Conservation (phyloP, 2,329 filamentous ascomycete species). For the Juglanconis oblonga region DNA sequence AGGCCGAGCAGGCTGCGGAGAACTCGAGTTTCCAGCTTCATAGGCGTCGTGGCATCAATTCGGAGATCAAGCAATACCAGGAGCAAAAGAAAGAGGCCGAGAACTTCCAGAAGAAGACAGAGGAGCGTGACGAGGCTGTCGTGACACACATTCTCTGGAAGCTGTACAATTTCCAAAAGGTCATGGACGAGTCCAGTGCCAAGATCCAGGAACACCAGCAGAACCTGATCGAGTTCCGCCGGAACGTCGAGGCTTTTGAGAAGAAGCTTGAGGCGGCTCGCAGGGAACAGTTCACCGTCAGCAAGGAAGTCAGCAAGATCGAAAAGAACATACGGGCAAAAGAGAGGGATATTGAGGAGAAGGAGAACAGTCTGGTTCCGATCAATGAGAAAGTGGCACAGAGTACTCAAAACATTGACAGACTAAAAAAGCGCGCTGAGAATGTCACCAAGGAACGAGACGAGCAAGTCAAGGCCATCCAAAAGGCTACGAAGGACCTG, state of each 20-base stretch:
- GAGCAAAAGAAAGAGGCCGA: constrained; percentile 96
- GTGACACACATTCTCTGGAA: constrained; percentile 96
- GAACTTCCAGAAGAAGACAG: constrained; percentile 84
- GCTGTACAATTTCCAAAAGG: constrained; percentile 87
- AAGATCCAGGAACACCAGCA: constrained; percentile 93
- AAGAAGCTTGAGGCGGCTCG: constrained; percentile 76
- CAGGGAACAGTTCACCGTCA: constrained; percentile 75
- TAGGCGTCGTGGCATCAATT: constrained; percentile 89
- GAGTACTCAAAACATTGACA: constrained; percentile 67
- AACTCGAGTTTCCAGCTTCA: constrained; percentile 87
- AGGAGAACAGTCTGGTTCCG: constrained; percentile 80
- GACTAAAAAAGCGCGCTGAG: constrained; percentile 64
- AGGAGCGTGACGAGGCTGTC: constrained; percentile 86
- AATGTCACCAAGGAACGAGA: constrained; percentile 75
- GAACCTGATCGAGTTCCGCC: constrained; percentile 87
- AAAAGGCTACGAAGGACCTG: constrained; percentile 77
- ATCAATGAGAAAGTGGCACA: constrained; percentile 90
- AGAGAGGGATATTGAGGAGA: constrained; percentile 83
- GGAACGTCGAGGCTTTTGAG: constrained; percentile 83
- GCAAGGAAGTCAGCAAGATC: constrained; percentile 73
- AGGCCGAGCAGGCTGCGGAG: constrained; percentile 82
- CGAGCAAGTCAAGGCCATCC: constrained; percentile 63
- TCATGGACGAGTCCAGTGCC: constrained; percentile 86
- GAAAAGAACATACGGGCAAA: constrained; percentile 83
- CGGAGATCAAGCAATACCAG: constrained; percentile 95